Percentiles rank a stretch among this genome's conserved stretches.
Conservation (phyloP, 179 eudicot species). For the Beta lomatogona region DNA sequence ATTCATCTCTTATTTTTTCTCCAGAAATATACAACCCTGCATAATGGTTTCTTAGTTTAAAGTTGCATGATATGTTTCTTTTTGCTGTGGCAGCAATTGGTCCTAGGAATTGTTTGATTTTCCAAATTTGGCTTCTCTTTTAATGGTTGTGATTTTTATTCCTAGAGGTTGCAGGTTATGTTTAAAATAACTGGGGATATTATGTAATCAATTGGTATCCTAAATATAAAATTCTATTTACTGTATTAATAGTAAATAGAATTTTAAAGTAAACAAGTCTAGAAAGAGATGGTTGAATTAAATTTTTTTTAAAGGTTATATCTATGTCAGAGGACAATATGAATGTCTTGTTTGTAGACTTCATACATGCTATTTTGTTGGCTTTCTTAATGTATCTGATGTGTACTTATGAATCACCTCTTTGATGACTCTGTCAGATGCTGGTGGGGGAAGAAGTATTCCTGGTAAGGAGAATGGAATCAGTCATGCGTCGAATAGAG, state of each 20-base stretch:
- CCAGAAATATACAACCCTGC: neutral
- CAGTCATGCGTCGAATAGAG: neutral
- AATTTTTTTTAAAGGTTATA: too few species aligned
- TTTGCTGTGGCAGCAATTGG: neutral
- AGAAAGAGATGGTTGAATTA: too few species aligned
- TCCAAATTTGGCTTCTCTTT: neutral
- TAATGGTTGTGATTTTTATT: neutral
- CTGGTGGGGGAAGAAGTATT: neutral
- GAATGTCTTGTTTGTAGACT: neutral
- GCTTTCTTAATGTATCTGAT: neutral
- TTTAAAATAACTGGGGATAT: too few species aligned
- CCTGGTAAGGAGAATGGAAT: constrained; percentile 12
- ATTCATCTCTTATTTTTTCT: neutral
- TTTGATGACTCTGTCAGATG: neutral
- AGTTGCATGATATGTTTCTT: neutral
- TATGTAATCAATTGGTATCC: too few species aligned
- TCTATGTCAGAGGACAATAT: too few species aligned
- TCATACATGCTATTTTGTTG: neutral
- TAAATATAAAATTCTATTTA: too few species aligned
- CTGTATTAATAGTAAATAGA: too few species aligned
- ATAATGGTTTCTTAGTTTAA: neutral
- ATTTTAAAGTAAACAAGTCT: too few species aligned
- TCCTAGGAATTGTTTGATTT: neutral
- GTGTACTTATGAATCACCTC: neutral
- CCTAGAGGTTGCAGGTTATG: neutral